Evolutionary conservation across 441 rosid species (phyloP).

Genomic region (Aleurites moluccanus): DNA sequence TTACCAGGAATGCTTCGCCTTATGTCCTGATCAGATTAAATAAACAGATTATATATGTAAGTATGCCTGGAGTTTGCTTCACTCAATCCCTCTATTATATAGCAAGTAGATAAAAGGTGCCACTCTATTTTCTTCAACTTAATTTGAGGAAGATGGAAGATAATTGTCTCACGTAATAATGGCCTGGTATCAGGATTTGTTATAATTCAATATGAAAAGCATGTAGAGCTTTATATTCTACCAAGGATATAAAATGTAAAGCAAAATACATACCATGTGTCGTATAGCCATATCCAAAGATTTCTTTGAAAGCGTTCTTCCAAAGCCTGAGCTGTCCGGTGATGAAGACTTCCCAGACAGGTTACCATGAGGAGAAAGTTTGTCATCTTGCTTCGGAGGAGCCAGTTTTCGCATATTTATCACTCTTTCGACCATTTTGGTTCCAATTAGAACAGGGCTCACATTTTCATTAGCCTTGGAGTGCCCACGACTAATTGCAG

Average conservation of each 20-base stretch:
- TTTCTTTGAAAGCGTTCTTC: slow-evolving; percentile 92
- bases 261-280: slow-evolving; percentile 70
- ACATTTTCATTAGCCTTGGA: slow-evolving; percentile 66
- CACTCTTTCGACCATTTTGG: slow-evolving; percentile 96
- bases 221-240: neutral
- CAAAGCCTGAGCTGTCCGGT: slow-evolving; percentile 91
- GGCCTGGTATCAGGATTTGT: neutral
- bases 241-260: neutral
- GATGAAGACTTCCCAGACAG: slow-evolving; percentile 80
- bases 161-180: neutral
- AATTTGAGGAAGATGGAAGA: neutral
- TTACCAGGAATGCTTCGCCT: slow-evolving; percentile 86
- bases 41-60: no score
- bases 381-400: slow-evolving; percentile 84
- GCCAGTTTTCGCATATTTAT: slow-evolving; percentile 86
- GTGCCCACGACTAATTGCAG: slow-evolving; percentile 64
- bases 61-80: no score
- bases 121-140: neutral
- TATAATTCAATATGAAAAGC: neutral
- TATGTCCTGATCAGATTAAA: slow-evolving; percentile 87
- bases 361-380: slow-evolving; percentile 71
- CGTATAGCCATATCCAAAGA: slow-evolving; percentile 98
- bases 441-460: slow-evolving; percentile 81
- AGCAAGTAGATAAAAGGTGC: neutral
- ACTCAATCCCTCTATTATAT: neutral